phyloP scores from a whole-genome alignment of 225 moss, liverwort and hornwort species.

The Pseudoscleropodium purum region DNA sequence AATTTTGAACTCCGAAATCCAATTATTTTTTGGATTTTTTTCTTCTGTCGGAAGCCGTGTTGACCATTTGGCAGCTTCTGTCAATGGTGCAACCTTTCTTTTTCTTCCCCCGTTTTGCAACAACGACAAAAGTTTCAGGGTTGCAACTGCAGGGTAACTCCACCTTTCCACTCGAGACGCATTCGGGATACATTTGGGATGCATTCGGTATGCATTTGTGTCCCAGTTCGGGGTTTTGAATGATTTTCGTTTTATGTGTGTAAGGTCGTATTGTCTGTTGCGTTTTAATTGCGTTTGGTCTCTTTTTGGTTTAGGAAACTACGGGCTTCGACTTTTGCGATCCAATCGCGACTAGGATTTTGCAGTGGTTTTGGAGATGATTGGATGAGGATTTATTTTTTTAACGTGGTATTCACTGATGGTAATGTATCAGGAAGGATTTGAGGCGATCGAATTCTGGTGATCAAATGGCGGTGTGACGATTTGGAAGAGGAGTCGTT shows the following conservation, averaged over 20 bases:
- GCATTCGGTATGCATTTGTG: not conserved
- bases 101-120: not conserved
- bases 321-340: not conserved
- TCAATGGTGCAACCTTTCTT: not conserved
- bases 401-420: not conserved
- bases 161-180: not conserved
- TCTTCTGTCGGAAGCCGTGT: not conserved
- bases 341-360: not conserved
- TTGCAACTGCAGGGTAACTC: not conserved
- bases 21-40: not conserved
- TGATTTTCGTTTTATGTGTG: not conserved
- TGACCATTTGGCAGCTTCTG: not conserved
- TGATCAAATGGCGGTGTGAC: not conserved
- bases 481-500: not conserved
- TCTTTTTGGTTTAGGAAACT: not conserved
- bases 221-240: not conserved
- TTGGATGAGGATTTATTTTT: not conserved
- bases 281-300: not conserved
- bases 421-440: slow-evolving; percentile 2
- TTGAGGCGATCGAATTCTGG: not conserved
- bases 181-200: not conserved
- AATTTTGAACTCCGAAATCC: not conserved
- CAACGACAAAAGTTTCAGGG: not conserved
- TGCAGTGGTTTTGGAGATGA: not conserved
- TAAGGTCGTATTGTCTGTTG: not conserved